A percentile compares a stretch with the other conserved stretches of the same genome.
These are phyloP conservation scores for Fusarium sp. DNA, from an alignment of 2,329 filamentous ascomycete genomes.

Conservation along the genomic window DNA sequence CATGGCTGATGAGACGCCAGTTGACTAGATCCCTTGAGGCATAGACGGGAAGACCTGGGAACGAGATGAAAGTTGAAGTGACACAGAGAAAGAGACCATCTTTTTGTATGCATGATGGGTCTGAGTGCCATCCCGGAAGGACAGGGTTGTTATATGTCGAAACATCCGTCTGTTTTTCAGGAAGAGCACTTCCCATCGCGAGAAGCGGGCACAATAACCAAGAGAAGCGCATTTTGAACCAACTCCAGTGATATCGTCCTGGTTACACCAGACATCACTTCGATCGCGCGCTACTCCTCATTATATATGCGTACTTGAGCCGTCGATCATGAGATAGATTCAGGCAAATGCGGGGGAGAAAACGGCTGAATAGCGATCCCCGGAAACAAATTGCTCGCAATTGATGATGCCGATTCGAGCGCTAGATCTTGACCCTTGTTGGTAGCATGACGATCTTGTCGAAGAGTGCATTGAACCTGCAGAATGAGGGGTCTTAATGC, in stretches of 20 bases:
- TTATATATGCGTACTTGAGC: neutral
- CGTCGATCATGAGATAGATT: neutral
- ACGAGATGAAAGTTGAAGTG: conserved; percentile 60
- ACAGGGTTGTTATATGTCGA: conserved; percentile 51
- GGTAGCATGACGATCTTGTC: conserved; percentile 5
- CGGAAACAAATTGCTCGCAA: neutral
- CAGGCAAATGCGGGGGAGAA: conserved; percentile 6
- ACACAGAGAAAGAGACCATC: conserved; percentile 60
- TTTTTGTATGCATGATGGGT: conserved; percentile 56
- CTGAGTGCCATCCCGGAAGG: conserved; percentile 59
- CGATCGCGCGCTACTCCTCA: too few relatives aligned
- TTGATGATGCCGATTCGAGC: conserved; percentile 7
- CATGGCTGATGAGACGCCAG: conserved; percentile 56
- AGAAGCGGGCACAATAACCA: neutral
- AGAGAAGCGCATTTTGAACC: neutral
- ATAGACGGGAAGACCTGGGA: conserved; percentile 62
- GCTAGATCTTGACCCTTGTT: conserved; percentile 1
- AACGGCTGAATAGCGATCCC: neutral
- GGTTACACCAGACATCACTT: too few relatives aligned
- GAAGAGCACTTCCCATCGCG: neutral
- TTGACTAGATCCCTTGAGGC: conserved; percentile 59
- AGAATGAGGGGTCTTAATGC: neutral
- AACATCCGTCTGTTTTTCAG: neutral
- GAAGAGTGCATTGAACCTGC: neutral
- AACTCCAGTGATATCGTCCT: neutral